Conservation (phyloP, 169 alveolate genomes). For the Sarcocystis neurona region DNA sequence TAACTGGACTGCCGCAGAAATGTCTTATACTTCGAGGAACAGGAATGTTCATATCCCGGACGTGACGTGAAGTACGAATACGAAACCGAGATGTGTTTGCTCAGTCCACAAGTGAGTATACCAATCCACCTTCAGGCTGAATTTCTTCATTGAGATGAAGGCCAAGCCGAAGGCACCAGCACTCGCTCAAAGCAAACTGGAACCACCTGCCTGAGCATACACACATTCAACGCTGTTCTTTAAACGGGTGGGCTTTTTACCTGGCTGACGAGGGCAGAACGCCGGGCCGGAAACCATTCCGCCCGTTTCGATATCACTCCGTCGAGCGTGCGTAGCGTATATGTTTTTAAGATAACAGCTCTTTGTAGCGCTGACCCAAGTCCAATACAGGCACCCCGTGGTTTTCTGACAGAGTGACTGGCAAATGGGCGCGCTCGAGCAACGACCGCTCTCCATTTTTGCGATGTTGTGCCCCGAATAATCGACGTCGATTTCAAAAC, state of each 20-base stretch:
- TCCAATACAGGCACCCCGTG: neutral
- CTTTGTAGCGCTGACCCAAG: conserved; percentile 6
- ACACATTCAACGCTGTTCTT: too few relatives aligned
- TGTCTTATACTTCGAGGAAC: neutral
- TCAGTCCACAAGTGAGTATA: too few relatives aligned
- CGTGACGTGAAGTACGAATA: neutral
- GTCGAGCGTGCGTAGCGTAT: neutral
- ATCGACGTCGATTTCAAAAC: conserved; percentile 1
- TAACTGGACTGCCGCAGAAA: too few relatives aligned
- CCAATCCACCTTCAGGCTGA: too few relatives aligned
- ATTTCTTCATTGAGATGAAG: too few relatives aligned
- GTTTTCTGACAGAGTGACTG: neutral
- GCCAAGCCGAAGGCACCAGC: too few relatives aligned
- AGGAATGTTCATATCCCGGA: neutral
- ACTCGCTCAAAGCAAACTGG: too few relatives aligned
- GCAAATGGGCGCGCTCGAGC: neutral
- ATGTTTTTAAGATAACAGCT: conserved; percentile 10
- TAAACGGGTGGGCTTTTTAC: too few relatives aligned
- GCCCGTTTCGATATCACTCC: neutral
- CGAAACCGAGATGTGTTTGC: too few relatives aligned
- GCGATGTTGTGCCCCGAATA: neutral
- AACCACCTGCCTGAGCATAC: too few relatives aligned
- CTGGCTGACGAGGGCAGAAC: neutral
- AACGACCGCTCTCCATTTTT: neutral
- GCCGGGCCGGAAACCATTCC: conserved; percentile 28